Evolutionary conservation across 768 basidiomycete genomes (phyloP).

Genomic region (Suillus luteus): DNA sequence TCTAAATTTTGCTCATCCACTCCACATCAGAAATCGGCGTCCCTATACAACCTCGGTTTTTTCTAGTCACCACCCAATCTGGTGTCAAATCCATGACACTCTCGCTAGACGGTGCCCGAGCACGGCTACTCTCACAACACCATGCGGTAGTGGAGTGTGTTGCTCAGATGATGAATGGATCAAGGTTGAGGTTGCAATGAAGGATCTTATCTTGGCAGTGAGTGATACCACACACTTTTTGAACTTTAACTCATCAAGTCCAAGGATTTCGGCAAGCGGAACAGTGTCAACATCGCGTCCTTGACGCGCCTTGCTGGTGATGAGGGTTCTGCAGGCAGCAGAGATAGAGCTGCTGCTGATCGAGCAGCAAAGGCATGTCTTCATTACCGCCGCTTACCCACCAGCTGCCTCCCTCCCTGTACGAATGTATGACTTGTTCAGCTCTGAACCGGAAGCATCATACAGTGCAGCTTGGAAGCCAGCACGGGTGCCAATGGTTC

Average conservation of each 20-base stretch:
- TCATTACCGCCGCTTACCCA: too few relatives aligned
- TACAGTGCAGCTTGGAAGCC: too few relatives aligned
- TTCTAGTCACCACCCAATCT: slow-evolving; percentile 81
- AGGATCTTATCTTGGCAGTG: slow-evolving; percentile 91
- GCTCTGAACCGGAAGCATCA: too few relatives aligned
- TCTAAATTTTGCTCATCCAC: slow-evolving; percentile 17
- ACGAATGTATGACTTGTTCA: slow-evolving; percentile 7
- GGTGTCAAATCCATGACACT: slow-evolving; percentile 84
- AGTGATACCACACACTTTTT: slow-evolving; percentile 24
- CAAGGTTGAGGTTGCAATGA: slow-evolving; percentile 98
- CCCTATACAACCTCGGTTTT: slow-evolving; percentile 80
- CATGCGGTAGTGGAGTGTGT: slow-evolving; percentile 67
- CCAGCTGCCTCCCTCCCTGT: too few relatives aligned
- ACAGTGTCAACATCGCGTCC: slow-evolving; percentile 98
- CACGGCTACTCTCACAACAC: slow-evolving; percentile 53
- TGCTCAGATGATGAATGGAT: slow-evolving; percentile 95
- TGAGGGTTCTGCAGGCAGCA: too few relatives aligned
- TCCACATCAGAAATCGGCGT: slow-evolving; percentile 67
- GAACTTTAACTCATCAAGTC: slow-evolving; percentile 21
- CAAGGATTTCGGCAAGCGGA: slow-evolving; percentile 97
- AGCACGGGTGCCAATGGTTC: too few relatives aligned
- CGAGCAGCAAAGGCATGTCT: too few relatives aligned
- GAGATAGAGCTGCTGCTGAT: too few relatives aligned
- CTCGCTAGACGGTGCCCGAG: slow-evolving; percentile 76
- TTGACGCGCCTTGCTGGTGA: too few relatives aligned